phyloP scores from a whole-genome alignment of 169 alveolate species.

The Plasmodium vinckei region DNA sequence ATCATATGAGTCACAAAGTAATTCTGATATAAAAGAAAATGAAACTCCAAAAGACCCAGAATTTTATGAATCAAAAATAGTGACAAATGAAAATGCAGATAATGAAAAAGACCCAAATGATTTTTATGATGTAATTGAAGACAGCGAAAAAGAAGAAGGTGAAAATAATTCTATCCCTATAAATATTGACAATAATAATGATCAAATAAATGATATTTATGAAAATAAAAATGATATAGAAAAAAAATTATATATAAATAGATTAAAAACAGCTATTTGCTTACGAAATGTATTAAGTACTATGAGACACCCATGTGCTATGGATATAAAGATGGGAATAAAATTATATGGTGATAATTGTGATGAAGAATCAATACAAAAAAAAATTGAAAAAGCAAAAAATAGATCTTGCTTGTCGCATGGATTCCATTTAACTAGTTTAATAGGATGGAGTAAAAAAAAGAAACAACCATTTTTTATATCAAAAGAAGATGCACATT shows the following conservation, averaged over 20 bases:
- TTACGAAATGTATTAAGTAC: slow-evolving; percentile 76
- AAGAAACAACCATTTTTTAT: slow-evolving; percentile 67
- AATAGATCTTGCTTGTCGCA: slow-evolving; percentile 77
- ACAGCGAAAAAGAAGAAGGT: neutral
- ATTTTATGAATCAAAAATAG: too few relatives aligned
- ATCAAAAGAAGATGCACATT: slow-evolving; percentile 78
- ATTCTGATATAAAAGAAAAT: too few relatives aligned
- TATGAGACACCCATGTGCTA: slow-evolving; percentile 83
- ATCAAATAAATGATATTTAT: neutral
- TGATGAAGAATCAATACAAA: slow-evolving; percentile 70
- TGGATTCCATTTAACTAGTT: slow-evolving; percentile 83
- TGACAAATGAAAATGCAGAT: too few relatives aligned
- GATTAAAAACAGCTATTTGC: slow-evolving; percentile 76
- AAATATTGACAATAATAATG: neutral
- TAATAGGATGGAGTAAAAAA: slow-evolving; percentile 79
- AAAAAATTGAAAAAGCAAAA: slow-evolving; percentile 79
- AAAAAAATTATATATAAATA: neutral
- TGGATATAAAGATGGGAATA: slow-evolving; percentile 84
- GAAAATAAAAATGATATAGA: neutral
- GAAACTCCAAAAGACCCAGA: too few relatives aligned
- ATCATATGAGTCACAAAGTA: too few relatives aligned
- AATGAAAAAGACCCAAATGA: too few relatives aligned
- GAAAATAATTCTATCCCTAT: neutral
- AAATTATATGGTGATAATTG: slow-evolving; percentile 82
- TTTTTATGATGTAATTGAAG: too few relatives aligned